Base-by-base conservation (phyloP, 2,329 filamentous ascomycete species). In the Talaromyces piceae region DNA sequence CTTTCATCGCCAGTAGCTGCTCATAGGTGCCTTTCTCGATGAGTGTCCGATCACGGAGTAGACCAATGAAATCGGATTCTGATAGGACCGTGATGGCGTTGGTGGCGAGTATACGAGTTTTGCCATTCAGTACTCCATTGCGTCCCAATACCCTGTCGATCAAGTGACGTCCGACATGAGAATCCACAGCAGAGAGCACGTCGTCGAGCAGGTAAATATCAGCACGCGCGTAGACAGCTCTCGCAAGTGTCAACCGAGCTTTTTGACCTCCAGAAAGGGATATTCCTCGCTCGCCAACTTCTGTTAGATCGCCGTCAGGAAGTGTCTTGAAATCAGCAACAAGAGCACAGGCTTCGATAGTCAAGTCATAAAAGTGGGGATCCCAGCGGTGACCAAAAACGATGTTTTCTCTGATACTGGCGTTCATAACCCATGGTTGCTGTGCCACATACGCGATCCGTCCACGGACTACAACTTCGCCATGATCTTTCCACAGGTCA, bases 181-280 rank as follows among this genome's bases (percentile, higher is more conserved):
- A 91, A 70, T 98, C 93, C n/a, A 98, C 93, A 0, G 94, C 93
- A 13, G 91, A 97, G 9, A 98, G 77, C 55, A 91, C 87, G 66
- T 98, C 93, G 59, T 98, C 93, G 9, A 98, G 77, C 11, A 98
- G 77, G 64, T 97, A 97, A 46, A 98, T 83, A 66, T 98, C 94
- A n/a, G 93, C 90, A 59, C 93, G 82, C 47, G 94, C 91, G 65
- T 98, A 98, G 1, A 98, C 93, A 26, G 94, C 91, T 66, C 93
- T 82, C 37, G 93, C 93, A 50, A 98, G 77, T 12, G 90, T 91
- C 54, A 98, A 78, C 56, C 93, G 87, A 50, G 93, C 91, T 72
- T 96, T 98, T 66, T 98, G 93, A 5, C 94, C 93, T 58, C 91
- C 91, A 56, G 91, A 96, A 22, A 98, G 75, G 2, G 91, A 97